Evolutionary conservation across 352 stramenopile species (phyloP).

Genomic region (Phytopythium mirpurense): DNA sequence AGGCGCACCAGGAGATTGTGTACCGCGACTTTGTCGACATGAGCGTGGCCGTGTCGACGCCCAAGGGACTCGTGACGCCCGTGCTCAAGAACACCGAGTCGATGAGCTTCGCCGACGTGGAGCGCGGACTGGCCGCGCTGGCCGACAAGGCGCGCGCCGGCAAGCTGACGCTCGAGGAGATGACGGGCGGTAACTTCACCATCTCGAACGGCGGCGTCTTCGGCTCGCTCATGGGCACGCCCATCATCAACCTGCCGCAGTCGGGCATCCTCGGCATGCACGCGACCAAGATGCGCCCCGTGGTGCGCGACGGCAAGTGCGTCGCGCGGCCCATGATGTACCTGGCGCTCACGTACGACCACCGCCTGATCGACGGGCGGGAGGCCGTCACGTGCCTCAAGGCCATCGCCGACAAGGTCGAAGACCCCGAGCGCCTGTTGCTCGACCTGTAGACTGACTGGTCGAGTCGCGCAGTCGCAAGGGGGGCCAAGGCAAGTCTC

Average conservation of each 20-base stretch:
- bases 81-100: constrained; percentile 97
- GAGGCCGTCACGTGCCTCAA: constrained; percentile 99
- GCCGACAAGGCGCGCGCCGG: constrained; percentile 67
- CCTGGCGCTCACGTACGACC: constrained; percentile 99
- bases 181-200: constrained; percentile 97
- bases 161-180: constrained; percentile 86
- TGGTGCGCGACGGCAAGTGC: constrained; percentile 94
- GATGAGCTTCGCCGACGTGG: constrained; percentile 98
- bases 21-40: constrained; percentile 99
- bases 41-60: constrained; percentile 96
- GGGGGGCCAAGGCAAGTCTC: too few relatives aligned
- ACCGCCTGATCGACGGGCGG: constrained; percentile 97
- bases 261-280: constrained; percentile 99
- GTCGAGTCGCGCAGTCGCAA: too few relatives aligned
- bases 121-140: constrained; percentile 95
- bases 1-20: constrained; percentile 97
- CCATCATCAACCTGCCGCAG: constrained; percentile 99
- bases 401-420: constrained; percentile 97
- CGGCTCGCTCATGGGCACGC: constrained; percentile 97
- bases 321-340: constrained; percentile 99
- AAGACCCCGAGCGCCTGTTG: constrained; percentile 94
- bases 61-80: constrained; percentile 96
- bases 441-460: constrained; percentile 91
- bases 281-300: constrained; percentile 96
- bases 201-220: constrained; percentile 99